A percentile compares a stretch with the other conserved stretches of the same genome.
These are phyloP conservation scores for Linaria vulgaris DNA, from an alignment of 257 asterid species.

Conservation along the genomic window DNA sequence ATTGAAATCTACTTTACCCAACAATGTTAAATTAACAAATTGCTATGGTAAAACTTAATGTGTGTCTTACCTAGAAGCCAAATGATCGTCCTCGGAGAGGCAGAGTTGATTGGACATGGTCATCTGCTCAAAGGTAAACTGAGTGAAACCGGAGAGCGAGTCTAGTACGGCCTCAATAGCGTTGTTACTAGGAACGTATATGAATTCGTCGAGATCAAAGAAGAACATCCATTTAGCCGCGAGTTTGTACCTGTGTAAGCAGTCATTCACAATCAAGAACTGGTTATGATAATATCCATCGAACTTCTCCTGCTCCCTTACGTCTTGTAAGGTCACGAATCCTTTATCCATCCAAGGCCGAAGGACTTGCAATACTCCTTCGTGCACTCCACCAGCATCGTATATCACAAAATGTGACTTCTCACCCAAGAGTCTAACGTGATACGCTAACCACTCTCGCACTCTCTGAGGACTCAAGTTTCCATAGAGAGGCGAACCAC, in stretches of 20 bases:
- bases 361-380: constrained; percentile 55
- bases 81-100: constrained; percentile 52
- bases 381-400: constrained; percentile 90
- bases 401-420: constrained; percentile 79
- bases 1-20: too few relatives aligned
- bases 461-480: constrained; percentile 69
- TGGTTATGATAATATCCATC: constrained; percentile 90
- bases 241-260: constrained; percentile 63
- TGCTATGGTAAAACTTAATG: too few relatives aligned
- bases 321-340: constrained; percentile 64
- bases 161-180: constrained; percentile 49
- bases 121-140: constrained; percentile 81
- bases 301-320: constrained; percentile 70
- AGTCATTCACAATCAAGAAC: constrained; percentile 72
- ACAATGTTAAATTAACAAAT: too few relatives aligned
- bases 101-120: constrained; percentile 77
- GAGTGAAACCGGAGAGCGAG: constrained; percentile 56
- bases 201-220: constrained; percentile 81
- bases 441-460: constrained; percentile 83
- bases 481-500: constrained; percentile 75
- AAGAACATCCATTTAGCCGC: constrained; percentile 75
- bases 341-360: constrained; percentile 85
- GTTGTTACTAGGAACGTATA: constrained; percentile 61
- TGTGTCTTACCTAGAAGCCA: constrained; percentile 47
- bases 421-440: constrained; percentile 52